Conservation (phyloP, 495 filamentous ascomycete species). For the Chaetomium tenue region DNA sequence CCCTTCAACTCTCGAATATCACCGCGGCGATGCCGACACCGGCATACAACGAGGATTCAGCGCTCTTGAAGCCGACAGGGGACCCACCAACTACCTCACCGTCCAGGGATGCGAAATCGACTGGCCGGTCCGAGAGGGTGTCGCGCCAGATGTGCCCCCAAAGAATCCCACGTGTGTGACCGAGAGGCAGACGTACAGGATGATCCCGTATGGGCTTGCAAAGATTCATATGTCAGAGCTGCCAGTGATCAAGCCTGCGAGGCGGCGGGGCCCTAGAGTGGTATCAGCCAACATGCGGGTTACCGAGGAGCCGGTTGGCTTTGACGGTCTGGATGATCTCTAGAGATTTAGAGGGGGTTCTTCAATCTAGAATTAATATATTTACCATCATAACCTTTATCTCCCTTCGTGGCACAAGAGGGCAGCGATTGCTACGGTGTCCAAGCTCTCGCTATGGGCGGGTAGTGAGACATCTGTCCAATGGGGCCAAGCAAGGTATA, state of each 20-base stretch:
- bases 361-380: neutral
- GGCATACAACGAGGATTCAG: neutral
- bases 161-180: neutral
- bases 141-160: neutral
- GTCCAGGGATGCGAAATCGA: neutral
- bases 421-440: too few relatives aligned
- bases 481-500: too few relatives aligned
- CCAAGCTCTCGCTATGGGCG: too few relatives aligned
- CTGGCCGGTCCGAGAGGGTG: neutral
- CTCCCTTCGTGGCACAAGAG: too few relatives aligned
- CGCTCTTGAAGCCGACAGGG: neutral
- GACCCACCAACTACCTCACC: neutral
- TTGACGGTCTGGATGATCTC: neutral
- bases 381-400: too few relatives aligned
- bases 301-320: neutral
- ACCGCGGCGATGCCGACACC: neutral
- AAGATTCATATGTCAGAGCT: neutral
- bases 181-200: neutral
- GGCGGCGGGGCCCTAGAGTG: too few relatives aligned
- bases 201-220: neutral
- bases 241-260: neutral
- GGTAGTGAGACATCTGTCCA: too few relatives aligned
- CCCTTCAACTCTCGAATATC: neutral
- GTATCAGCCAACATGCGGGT: neutral
- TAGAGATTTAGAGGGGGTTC: neutral